Base-by-base conservation (phyloP, 495 filamentous ascomycete genomes). In the Aspergillus ellipticus region DNA sequence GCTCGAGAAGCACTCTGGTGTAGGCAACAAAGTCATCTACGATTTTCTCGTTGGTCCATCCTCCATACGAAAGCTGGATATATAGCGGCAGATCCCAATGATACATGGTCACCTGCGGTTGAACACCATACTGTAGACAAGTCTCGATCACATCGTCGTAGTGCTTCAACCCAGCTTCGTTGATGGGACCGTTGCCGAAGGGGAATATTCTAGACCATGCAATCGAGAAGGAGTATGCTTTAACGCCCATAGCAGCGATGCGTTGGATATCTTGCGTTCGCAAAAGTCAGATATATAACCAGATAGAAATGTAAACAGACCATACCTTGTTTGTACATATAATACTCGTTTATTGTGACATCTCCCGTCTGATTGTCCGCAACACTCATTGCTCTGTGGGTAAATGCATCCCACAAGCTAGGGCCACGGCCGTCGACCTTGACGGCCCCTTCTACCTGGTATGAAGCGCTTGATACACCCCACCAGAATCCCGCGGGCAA, bases 391-490 rank as follows among this genome's bases (percentile, higher is more conserved):
- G 57, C 85, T 86, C 72, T 59, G 81, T 85, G 56, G 75, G 79
- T 66, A 71, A 88, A 89, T 11, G 79, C 82, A 65, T 89, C 85
- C 85, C 85, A 89, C 68, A 89, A 88, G 47, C 82, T 84, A 43
- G 80, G 77, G 29, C 82, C 83, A 21, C 84, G 80, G 57, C 85
- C 85, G 66, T 88, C 85, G 53, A 76, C 74, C 33, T 79, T 66
- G 33, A 74, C 70, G 15, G 83, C 82, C 21, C 86, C 87, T 72
- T 89, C 86, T 53, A 89, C 83, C 67, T 90, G 87, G 73, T 87
- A 88, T 56, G 85, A 85, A 58, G 87, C 86, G 46, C 86, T 90
- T 58, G 87, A 85, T 65, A 85, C 88, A 53, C 86, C 88, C 87
- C 88, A 89, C 60, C 84, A 68, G 67, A 89, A 89, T 67, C 87